phyloP scores from a whole-genome alignment of 441 rosid species.

The Dalechampia spathulata region DNA sequence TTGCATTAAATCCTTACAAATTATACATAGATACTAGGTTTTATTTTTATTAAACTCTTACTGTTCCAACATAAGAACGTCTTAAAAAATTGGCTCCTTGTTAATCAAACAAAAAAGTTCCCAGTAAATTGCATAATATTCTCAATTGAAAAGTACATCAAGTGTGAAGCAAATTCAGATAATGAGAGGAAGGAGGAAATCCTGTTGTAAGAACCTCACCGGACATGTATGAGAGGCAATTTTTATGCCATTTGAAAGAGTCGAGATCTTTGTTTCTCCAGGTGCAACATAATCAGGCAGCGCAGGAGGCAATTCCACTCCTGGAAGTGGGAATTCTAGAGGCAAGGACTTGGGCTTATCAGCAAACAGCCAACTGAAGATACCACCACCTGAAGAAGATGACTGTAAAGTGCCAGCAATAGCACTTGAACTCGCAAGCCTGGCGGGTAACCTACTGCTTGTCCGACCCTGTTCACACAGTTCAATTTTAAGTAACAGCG shows the following conservation, averaged over 20 bases:
- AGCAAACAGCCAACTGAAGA: conserved; percentile 64
- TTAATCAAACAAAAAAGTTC: no score
- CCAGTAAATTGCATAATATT: no score
- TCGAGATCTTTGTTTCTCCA: conserved; percentile 23
- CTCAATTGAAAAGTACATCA: no score
- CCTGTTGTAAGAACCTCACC: conserved; percentile 32
- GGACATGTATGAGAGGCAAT: conserved; percentile 61
- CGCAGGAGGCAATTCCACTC: conserved; percentile 51
- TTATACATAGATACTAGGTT: no score
- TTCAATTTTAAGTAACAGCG: neutral
- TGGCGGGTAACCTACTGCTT: conserved; percentile 18
- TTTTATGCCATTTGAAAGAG: conserved; percentile 9
- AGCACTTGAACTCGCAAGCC: conserved; percentile 49
- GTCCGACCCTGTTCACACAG: conserved; percentile 31
- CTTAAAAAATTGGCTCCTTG: no score
- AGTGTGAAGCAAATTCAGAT: no score
- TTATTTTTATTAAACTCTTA: no score
- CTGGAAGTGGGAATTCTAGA: conserved; percentile 53
- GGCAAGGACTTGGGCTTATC: conserved; percentile 33
- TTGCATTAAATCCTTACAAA: no score
- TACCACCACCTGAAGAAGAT: conserved; percentile 43
- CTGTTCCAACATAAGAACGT: no score
- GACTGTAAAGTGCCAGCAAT: conserved; percentile 40
- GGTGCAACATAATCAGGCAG: conserved; percentile 65
- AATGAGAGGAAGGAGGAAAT: no score